Base-by-base conservation (phyloP, 1,284 basidiomycete species). In the Cryptococcus jaspeensis region DNA sequence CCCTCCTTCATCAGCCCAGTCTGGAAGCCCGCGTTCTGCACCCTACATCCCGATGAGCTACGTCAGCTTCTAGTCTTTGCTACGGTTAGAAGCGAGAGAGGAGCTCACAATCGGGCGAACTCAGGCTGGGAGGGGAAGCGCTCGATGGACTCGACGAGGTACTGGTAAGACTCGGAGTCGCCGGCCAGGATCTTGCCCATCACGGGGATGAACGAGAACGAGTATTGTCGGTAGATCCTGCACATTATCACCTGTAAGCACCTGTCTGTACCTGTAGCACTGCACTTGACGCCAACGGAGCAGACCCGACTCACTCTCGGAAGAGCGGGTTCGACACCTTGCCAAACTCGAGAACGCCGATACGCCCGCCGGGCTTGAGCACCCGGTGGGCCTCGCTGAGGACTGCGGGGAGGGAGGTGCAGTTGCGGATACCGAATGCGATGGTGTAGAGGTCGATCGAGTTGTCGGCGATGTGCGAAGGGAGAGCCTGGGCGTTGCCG, bases 371-470 rank as follows among this genome's bases (percentile, higher is more conserved):
- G 0, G 95, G 95, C 77, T 96, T 98, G 52, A 99, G 83, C 12
- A 99, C 93, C 18, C 96, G 85, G 76, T 96, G 82, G 4, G 96
- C 96, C 76, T 98, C 93, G 59, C 83, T 82, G 43, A 99, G 81
- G 16, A 94, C 96, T 23, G 85, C 86, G 11, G 90, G 88, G 61
- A 98, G 85, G 54, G 91, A 91, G 9, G 96, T 99, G 81, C 92
- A 96, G 76, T 99, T 99, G 51, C 96, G 84, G 66, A 99, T 99
- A 36, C 96, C 95, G 73, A 99, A 99, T 0, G 96, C 93, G 72
- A 99, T 98, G 22, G 96, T 99, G 80, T 97, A 99, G 16, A 98
- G 80, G 78, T 99, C 94, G 64, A 96, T 90, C 16, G 89, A 85
- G 75, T 92, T 85, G 68, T 88, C 85, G 12, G 82, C 80, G 62